Base-by-base conservation (phyloP, 1,284 basidiomycete genomes). In the Trametes polyzona region DNA sequence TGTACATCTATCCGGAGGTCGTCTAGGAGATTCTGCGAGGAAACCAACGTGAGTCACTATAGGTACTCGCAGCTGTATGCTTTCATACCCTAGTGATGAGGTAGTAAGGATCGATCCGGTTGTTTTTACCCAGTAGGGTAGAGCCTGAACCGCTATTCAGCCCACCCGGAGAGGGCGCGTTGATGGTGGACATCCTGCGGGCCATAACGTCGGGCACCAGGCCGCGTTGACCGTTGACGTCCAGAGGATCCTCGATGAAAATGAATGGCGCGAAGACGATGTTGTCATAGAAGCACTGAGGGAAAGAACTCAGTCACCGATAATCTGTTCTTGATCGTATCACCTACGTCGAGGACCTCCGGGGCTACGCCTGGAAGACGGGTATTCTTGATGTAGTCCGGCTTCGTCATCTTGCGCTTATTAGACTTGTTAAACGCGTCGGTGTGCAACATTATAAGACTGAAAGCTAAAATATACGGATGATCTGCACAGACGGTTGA, bases 391-490 rank as follows among this genome's bases (percentile, higher is more conserved):
- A 97, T 80, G 69, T 98, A 98, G 68, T 96, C 95, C 1, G 85
- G 79, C 71, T 96, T 97, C 30, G 90, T 88, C 97, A 99, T 99
- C 77, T 98, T 98, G 61, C 89, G 88, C 75, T 94, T 98, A 75
- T 98, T 98, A 64, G 93, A 95, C 74, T 90, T 93, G 76, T 99
- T 99, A 80, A 98, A 99, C 1, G 91, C 92, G 70, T 99, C 96
- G 11, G 97, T 99, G 71, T 98, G 96, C 42, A 99, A 80, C 95
- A 99, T 98, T 71, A 99, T 97, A 68, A 99, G 79, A 65, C 96
- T 98, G 75, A 99, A 99, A 12, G 96, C 93, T 39, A 99, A 79
- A 43, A 99, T 92, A 75, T 99, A 99, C 5, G 96, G 91, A 68
- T 97, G 93, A 69, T 98, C 96, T 94, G 53, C 19, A 42, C 24